Percentiles rank a stretch among this genome's conserved stretches.
Evolutionary conservation across 352 stramenopile genomes (phyloP).

Genomic region (Pythium rhizo-oryzae): DNA sequence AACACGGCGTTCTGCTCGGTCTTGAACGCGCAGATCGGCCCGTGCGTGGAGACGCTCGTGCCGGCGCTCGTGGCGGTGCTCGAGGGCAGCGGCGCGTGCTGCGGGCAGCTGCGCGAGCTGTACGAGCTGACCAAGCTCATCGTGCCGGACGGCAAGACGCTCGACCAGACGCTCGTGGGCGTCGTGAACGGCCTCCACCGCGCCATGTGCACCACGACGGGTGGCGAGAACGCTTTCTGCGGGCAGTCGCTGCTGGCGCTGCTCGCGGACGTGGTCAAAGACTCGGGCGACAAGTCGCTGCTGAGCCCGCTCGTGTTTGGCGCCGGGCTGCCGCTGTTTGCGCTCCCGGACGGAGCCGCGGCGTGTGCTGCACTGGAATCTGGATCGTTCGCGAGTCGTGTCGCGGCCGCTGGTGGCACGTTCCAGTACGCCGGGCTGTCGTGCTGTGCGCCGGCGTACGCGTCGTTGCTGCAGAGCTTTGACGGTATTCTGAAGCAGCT

Average conservation of each 20-base stretch:
- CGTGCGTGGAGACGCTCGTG: slow-evolving; percentile 48
- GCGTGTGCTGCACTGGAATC: slow-evolving; percentile 49
- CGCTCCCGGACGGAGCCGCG: slow-evolving; percentile 36
- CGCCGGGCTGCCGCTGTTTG: slow-evolving; percentile 51
- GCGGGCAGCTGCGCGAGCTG: slow-evolving; percentile 45
- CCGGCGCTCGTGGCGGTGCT: slow-evolving; percentile 45
- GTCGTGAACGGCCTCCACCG: slow-evolving; percentile 60
- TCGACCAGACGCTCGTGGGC: slow-evolving; percentile 43
- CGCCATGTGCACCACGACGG: slow-evolving; percentile 48
- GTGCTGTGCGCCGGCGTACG: slow-evolving; percentile 46
- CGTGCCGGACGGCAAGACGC: slow-evolving; percentile 45
- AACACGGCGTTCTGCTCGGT: slow-evolving; percentile 51
- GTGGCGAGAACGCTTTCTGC: slow-evolving; percentile 30
- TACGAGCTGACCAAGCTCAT: slow-evolving; percentile 52
- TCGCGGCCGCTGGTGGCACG: slow-evolving; percentile 29
- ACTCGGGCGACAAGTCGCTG: slow-evolving; percentile 37
- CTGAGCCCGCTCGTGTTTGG: slow-evolving; percentile 48
- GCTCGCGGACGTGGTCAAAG: slow-evolving; percentile 34
- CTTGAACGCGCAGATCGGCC: slow-evolving; percentile 55
- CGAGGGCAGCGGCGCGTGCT: slow-evolving; percentile 54
- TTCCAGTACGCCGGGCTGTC: slow-evolving; percentile 51
- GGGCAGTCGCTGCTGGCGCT: slow-evolving; percentile 48
- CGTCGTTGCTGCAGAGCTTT: slow-evolving; percentile 49
- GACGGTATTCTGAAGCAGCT: slow-evolving; percentile 48
- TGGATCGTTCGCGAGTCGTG: slow-evolving; percentile 40